Base-by-base conservation (phyloP, 768 basidiomycete species). In the Dacryopinax spathularia region DNA sequence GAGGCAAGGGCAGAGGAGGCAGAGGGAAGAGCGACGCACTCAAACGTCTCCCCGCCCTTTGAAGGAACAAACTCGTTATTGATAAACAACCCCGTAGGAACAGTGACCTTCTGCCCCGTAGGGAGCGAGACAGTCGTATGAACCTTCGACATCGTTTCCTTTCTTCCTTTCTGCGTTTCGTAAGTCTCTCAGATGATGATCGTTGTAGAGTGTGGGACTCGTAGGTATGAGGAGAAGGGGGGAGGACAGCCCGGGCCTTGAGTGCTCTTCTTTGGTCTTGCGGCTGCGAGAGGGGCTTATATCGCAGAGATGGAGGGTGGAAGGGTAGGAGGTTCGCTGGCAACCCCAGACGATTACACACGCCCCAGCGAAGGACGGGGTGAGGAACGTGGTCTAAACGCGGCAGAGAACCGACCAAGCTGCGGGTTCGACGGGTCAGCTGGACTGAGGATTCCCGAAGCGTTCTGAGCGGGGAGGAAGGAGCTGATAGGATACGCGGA, bases 71-170 rank as follows among this genome's bases (percentile, higher is more conserved):
- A 94, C 71, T 91, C 81, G 72, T 90, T 91, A 78, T 93, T 85
- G 75, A 97, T 93, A 77, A 90, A 97, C 27, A 95, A 79, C 18
- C 91, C 91, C 6, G 88, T 90, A 10, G 86, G 85, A 35, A 93
- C 79, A 34, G 77, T 76, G 60, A 90, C 77, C 69, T 76, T 71
- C 72, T 81, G 10, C 13, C 48, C 48, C 48, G 48, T 27, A 29
- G 48, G 48, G 48, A 56, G 48, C 10, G 48, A 22, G 29, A 56
- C 6, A 15, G 48, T 29, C 5, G 43, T 20, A 20, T 20, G 7
- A 20, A 44, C 43, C 7, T 44, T 20, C 13, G 43, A 20, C 43
- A 20, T 37, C 36, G 10, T 37, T n/a, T 56, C 25, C 48, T 29
- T 10, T 27, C 25, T 56, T 3, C 18, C 25, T 22, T 27, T 20